These are phyloP conservation scores for Neoscytalidium dimidiatum DNA, from an alignment of 2,329 filamentous ascomycete genomes.

Conservation along the genomic window DNA sequence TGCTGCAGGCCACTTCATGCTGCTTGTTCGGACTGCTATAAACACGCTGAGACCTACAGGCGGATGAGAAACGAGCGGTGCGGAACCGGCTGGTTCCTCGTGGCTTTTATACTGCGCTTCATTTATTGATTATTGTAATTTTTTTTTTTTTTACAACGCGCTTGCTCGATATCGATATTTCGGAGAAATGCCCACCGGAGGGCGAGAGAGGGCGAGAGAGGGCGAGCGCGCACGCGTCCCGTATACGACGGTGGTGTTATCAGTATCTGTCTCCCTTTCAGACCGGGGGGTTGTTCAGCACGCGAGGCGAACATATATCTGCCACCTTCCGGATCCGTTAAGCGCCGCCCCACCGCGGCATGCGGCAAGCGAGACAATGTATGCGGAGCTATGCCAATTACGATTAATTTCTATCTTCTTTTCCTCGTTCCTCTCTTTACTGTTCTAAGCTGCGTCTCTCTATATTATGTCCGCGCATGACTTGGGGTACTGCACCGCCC, in stretches of 20 bases:
- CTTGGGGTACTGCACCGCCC: slow-evolving; percentile 34
- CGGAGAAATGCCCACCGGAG: not conserved
- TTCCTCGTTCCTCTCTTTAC: not conserved
- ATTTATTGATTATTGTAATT: too few species aligned
- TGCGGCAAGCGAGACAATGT: not conserved
- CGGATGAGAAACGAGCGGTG: not conserved
- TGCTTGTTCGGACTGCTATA: too few species aligned
- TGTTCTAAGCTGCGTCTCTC: too few species aligned
- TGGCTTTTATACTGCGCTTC: too few species aligned
- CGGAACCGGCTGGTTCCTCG: not conserved
- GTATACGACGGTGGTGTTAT: not conserved
- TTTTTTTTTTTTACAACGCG: too few species aligned
- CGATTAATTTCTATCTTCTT: not conserved
- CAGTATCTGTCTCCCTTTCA: not conserved
- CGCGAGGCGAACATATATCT: not conserved
- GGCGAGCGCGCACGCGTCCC: too few species aligned
- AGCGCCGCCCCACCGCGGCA: not conserved
- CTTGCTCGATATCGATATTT: not conserved
- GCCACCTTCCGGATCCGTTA: not conserved
- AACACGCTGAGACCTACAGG: too few species aligned
- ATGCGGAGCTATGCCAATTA: not conserved
- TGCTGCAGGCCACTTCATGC: not conserved
- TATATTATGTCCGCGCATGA: slow-evolving; percentile 19
- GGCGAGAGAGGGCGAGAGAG: too few species aligned
- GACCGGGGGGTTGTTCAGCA: not conserved